Conservation (phyloP, 176 grass and related monocot genomes). For the Phyllostachys edulis region DNA sequence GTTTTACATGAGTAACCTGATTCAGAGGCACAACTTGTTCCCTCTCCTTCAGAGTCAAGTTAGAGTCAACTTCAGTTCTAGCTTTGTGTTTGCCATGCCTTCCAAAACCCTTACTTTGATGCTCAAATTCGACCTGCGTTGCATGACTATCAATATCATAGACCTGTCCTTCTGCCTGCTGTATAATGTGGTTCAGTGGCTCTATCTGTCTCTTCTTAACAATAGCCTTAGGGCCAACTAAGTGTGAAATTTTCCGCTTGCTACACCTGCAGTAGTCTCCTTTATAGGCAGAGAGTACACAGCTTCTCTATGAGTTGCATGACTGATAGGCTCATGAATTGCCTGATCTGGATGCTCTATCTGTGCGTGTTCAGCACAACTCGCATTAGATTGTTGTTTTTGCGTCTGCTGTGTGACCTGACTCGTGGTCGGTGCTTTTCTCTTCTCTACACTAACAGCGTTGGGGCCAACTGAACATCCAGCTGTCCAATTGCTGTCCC, state of each 20-base stretch:
- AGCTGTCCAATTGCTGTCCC: too few relatives aligned
- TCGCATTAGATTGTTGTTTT: too few relatives aligned
- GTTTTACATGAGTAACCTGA: background rate
- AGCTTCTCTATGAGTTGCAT: background rate
- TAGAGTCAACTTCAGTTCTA: too few relatives aligned
- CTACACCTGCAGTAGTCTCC: constrained; percentile 2
- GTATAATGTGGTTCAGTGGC: constrained; percentile 14
- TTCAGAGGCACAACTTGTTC: constrained; percentile 3
- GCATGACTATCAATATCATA: too few relatives aligned
- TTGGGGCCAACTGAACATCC: too few relatives aligned
- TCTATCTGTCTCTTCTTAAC: constrained; percentile 19
- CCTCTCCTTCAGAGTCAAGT: background rate
- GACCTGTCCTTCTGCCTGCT: background rate
- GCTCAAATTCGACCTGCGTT: too few relatives aligned
- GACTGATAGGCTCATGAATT: background rate
- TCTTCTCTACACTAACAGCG: too few relatives aligned
- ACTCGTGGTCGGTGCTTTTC: too few relatives aligned
- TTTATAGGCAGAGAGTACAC: constrained; percentile 1
- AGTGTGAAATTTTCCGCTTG: background rate
- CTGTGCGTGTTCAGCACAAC: too few relatives aligned
- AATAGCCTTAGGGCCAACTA: background rate
- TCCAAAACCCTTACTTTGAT: too few relatives aligned
- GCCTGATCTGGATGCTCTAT: background rate
- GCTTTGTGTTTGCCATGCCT: background rate
- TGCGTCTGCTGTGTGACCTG: too few relatives aligned